These are phyloP conservation scores for Glycine soja DNA, from an alignment of 306 rosid species.

Conservation along the genomic window DNA sequence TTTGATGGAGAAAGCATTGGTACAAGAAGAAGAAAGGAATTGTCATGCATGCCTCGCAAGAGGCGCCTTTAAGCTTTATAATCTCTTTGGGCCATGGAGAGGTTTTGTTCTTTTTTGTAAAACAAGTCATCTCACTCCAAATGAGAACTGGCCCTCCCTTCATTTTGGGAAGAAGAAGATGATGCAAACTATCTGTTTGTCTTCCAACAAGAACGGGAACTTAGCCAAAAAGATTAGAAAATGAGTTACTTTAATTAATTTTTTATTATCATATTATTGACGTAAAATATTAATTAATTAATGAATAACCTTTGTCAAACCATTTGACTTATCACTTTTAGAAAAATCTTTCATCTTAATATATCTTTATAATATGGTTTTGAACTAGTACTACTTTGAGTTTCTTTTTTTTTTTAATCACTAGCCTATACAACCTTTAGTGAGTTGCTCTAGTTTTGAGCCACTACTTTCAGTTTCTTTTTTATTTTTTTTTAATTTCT, in stretches of 20 bases:
- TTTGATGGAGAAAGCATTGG: constrained; percentile 44
- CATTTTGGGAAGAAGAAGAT: constrained; percentile 17
- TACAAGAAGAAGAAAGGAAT: constrained; percentile 47
- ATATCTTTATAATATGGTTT: too few relatives aligned
- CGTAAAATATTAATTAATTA: too few relatives aligned
- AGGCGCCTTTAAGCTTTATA: not conserved
- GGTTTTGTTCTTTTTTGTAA: not conserved
- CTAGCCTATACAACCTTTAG: too few relatives aligned
- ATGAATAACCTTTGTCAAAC: too few relatives aligned
- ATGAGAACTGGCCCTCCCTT: constrained; percentile 41
- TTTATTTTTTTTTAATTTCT: not conserved
- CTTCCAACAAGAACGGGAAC: not conserved
- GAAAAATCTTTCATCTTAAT: too few relatives aligned
- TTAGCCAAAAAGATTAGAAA: not conserved
- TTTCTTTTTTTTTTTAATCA: too few relatives aligned
- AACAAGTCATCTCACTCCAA: constrained; percentile 4
- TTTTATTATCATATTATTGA: too few relatives aligned
- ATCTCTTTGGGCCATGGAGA: not conserved
- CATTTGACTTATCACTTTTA: too few relatives aligned
- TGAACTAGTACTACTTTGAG: too few relatives aligned
- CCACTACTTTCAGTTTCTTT: not conserved
- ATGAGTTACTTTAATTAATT: not conserved
- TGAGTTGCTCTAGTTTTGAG: too few relatives aligned
- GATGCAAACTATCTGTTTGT: not conserved
- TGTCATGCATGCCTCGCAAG: constrained; percentile 50